Evolutionary conservation across 441 rosid species (phyloP).

Genomic region (Populus trichocarpa): DNA sequence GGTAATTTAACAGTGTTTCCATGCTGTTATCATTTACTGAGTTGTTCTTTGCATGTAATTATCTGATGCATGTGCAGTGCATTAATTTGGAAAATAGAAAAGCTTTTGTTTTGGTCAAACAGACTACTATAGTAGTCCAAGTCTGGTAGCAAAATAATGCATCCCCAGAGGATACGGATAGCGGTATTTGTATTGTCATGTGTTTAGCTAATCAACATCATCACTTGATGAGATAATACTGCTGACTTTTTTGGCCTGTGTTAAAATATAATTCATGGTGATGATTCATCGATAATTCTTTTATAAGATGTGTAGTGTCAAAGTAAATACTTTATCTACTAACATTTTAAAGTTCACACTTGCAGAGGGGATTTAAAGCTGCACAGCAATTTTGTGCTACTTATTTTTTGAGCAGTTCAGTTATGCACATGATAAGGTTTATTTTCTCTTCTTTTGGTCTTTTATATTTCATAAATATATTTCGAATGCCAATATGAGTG

Average conservation of each 20-base stretch:
- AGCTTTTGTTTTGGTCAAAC: not conserved
- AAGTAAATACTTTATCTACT: conserved; percentile 1
- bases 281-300: not conserved
- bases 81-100: not conserved
- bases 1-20: not conserved
- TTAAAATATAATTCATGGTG: not conserved
- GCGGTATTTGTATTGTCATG: not conserved
- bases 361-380: conserved; percentile 82
- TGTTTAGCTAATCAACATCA: not conserved
- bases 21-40: not conserved
- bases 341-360: conserved; percentile 18
- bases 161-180: not conserved
- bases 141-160: not conserved
- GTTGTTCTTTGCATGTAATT: not conserved
- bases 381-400: conserved; percentile 78
- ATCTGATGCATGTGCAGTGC: not conserved
- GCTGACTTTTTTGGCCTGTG: not conserved
- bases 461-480: not conserved
- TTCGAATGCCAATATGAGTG: not conserved
- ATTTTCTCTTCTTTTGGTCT: not conserved
- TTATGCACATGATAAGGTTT: conserved; percentile 91
- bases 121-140: not conserved
- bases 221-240: not conserved
- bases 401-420: conserved; percentile 76
- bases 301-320: not conserved